Base-by-base conservation (phyloP, 768 basidiomycete species). In the Asterophora parasitica region DNA sequence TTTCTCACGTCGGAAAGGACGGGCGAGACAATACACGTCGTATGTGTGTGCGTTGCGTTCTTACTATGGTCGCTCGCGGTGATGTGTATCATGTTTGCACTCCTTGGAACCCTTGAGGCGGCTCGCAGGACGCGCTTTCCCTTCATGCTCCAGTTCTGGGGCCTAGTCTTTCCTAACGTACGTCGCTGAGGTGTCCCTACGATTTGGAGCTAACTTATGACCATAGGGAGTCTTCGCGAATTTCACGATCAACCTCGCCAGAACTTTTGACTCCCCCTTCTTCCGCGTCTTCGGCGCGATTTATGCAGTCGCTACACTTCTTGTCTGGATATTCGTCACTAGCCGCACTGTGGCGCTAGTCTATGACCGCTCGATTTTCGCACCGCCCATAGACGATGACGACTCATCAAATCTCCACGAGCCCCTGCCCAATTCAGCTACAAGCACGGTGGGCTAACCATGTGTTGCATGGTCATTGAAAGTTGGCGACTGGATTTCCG, bases 101-200 rank as follows among this genome's bases (percentile, higher is more conserved):
- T 82, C 6, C 65, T 84, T 28, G 78, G 71, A 9, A 55, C 85
- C 1, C 60, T 63, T 33, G 60, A 77, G 20, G 66, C 72, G 1
- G 50, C 77, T 0, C 66, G 73, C 12, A 68, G 65, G 36, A 59
- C 61, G 0, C 64, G 57, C 1, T 63, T 84, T 16, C 66, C 73
- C 6, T 88, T 85, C 62, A 70, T 68, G 46, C 59, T 83, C 13
- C 66, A 76, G 0, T 82, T 77, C 55, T 87, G 85, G 85, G 81
- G 80, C 7, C 61, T 83, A 33, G 78, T 86, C 52, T 87, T 87
- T 58, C 85, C 85, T 4, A 85, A 84, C 52, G 85, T 79, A 52
- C 32, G 78, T 63, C 28, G 12, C 4, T 10, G 16, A 19, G 20
- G 7, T 7, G 13, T 32, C 10, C 23, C 30, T 10, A 4, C 9